Percentiles rank a stretch among this genome's conserved stretches.
Conservation (phyloP, 805 yeast genomes). For the Nakazawaea wickerhamii region DNA sequence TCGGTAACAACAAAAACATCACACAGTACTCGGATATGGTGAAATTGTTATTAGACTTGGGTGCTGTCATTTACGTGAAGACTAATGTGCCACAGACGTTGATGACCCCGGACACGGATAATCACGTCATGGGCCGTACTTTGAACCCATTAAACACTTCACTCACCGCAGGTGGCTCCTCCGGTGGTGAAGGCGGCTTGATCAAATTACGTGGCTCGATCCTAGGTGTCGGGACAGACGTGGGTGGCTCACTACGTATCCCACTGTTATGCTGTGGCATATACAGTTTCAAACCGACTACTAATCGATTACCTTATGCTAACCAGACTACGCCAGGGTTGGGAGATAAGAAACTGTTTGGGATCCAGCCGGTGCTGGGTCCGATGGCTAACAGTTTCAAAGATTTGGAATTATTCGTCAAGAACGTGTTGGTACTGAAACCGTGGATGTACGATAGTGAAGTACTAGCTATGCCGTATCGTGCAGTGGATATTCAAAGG, state of each 20-base stretch:
- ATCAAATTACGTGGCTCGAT: constrained; percentile 21
- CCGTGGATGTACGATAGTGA: constrained; percentile 21
- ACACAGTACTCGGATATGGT: constrained; percentile 33
- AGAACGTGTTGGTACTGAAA: constrained; percentile 17
- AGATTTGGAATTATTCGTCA: constrained; percentile 45
- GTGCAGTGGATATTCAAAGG: constrained; percentile 19
- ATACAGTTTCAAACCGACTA: constrained; percentile 50
- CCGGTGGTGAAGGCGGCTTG: constrained; percentile 50
- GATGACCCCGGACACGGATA: constrained; percentile 10
- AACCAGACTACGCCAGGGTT: constrained; percentile 23
- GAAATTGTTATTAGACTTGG: constrained; percentile 30
- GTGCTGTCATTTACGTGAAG: constrained; percentile 46
- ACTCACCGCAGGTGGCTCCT: constrained; percentile 44
- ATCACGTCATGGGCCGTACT: constrained; percentile 17
- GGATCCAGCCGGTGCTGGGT: constrained; percentile 36
- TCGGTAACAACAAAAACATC: constrained; percentile 28
- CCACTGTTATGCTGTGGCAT: constrained; percentile 58
- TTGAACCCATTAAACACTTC: constrained; percentile 19
- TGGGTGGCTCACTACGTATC: constrained; percentile 52
- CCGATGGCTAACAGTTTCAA: constrained; percentile 45
- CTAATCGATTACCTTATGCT: constrained; percentile 25
- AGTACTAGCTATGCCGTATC: constrained; percentile 41
- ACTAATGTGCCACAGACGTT: constrained; percentile 39
- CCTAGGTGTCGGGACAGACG: constrained; percentile 50
- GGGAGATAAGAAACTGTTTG: constrained; percentile 16